Conservation (phyloP, 257 asterid species). For the Capsicum baccatum region DNA sequence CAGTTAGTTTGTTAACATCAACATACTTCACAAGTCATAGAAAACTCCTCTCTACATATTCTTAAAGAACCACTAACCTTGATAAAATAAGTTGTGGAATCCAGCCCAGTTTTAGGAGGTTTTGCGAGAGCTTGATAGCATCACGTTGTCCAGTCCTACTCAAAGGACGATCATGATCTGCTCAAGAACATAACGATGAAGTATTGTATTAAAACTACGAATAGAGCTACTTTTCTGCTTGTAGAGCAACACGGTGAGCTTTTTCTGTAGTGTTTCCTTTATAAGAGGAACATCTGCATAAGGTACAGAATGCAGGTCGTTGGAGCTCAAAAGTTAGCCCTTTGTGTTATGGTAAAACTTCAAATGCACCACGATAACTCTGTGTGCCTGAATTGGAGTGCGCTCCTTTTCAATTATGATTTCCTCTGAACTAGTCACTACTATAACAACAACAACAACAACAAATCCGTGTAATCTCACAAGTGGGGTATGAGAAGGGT, state of each 20-base stretch:
- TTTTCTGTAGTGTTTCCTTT: not conserved
- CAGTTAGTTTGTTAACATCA: slow-evolving; percentile 18
- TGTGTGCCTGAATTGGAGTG: too few relatives aligned
- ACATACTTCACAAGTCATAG: not conserved
- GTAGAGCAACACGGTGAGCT: not conserved
- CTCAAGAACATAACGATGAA: slow-evolving; percentile 24
- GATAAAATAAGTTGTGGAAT: slow-evolving; percentile 83
- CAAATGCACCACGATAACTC: too few relatives aligned
- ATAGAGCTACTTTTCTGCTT: not conserved
- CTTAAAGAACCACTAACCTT: slow-evolving; percentile 51
- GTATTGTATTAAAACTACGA: not conserved
- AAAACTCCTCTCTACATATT: not conserved
- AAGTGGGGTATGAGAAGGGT: too few relatives aligned
- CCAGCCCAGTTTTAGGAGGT: slow-evolving; percentile 88
- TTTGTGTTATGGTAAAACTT: too few relatives aligned
- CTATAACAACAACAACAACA: too few relatives aligned
- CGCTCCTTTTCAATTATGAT: too few relatives aligned
- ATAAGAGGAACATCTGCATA: not conserved
- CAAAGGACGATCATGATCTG: slow-evolving; percentile 97
- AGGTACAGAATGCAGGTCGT: not conserved
- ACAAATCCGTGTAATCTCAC: too few relatives aligned
- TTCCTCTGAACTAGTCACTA: too few relatives aligned
- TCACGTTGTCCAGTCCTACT: slow-evolving; percentile 78
- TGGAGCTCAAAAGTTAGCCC: not conserved
- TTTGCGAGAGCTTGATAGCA: slow-evolving; percentile 70